Base-by-base conservation (phyloP, 805 yeast genomes). In the Ogataea pini region DNA sequence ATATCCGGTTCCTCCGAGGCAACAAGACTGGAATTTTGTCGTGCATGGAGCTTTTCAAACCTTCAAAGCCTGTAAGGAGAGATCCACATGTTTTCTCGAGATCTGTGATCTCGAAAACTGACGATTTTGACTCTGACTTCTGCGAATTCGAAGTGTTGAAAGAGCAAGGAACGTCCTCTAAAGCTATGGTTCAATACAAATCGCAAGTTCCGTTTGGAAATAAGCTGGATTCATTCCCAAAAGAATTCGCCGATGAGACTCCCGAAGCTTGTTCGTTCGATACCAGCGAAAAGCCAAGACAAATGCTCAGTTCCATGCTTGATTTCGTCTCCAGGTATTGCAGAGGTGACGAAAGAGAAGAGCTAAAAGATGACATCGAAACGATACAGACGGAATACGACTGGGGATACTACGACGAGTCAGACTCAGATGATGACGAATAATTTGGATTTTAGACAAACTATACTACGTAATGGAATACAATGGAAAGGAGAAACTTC, bases 281-380 rank as follows among this genome's bases (percentile, higher is more conserved):
- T 1, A 46, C 62, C 0, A 56, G 67, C 3, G 59, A 67, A 36
- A 56, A 58, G 24, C 52, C 67, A 6, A 54, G 61, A 24, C 17
- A 38, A 7, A 36, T 50, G 46, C 49, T 67, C 20, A 46, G 43
- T 12, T 51, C 46, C 7, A 63, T 64, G 67, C 56, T 59, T 6
- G 50, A 55, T 10, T 43, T 59, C 7, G 66, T 68, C 4, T 47
- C 57, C 1, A 59, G 56, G 36, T 56, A 46, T 34, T 60, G 70
- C 39, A 50, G 62, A 18, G 62, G 69, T 12, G 85, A 80, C 50
- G 85, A 80, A 31, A 68, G 80, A 50, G 80, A 76, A 36, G 84
- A 79, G 36, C 58, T 80, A 42, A 69, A 76, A 10, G 83, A 82
- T 36, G 72, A 72, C 18, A 53, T 83, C 8, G 75, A 72, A 2